These are phyloP conservation scores for Chlorella sorokiniana DNA, from an alignment of 139 green algal species.

Conservation along the genomic window DNA sequence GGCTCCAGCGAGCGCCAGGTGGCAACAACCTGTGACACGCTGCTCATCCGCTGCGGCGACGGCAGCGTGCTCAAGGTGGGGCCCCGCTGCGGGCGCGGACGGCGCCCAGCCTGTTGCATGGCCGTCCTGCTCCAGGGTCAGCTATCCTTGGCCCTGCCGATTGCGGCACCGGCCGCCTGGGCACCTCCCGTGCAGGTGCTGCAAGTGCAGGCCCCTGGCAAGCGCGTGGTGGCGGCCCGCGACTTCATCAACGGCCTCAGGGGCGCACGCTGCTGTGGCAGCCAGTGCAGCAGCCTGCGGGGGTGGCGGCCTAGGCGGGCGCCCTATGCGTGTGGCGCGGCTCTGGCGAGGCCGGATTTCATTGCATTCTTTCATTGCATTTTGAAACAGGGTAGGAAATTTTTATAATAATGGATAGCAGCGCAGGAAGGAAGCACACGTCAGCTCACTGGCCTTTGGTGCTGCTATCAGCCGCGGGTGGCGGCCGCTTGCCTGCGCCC, in stretches of 20 bases:
- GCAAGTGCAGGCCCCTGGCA: slow-evolving; percentile 79
- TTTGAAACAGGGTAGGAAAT: no score
- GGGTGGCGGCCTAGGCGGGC: not conserved
- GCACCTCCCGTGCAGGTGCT: slow-evolving; percentile 26
- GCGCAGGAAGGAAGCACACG: no score
- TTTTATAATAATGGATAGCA: no score
- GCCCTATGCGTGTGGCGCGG: not conserved
- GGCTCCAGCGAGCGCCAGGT: slow-evolving; percentile 11
- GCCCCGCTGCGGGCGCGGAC: no score
- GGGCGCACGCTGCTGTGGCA: slow-evolving; percentile 55
- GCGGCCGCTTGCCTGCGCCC: slow-evolving; percentile 6
- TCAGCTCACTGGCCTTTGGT: no score
- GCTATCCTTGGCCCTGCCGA: not conserved
- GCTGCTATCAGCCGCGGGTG: no score
- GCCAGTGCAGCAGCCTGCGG: not conserved
- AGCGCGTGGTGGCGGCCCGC: slow-evolving; percentile 68
- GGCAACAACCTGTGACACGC: slow-evolving; percentile 3
- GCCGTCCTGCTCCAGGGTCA: not conserved
- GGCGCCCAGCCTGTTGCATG: no score
- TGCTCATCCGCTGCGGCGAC: slow-evolving; percentile 55
- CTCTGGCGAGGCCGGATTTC: not conserved
- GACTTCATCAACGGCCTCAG: slow-evolving; percentile 82
- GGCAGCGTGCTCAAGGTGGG: slow-evolving; percentile 51
- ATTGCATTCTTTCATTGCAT: no score
- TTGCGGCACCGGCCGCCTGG: not conserved